Base-by-base conservation (phyloP, 2,329 filamentous ascomycete genomes). In the Aspergillus ibericus region DNA sequence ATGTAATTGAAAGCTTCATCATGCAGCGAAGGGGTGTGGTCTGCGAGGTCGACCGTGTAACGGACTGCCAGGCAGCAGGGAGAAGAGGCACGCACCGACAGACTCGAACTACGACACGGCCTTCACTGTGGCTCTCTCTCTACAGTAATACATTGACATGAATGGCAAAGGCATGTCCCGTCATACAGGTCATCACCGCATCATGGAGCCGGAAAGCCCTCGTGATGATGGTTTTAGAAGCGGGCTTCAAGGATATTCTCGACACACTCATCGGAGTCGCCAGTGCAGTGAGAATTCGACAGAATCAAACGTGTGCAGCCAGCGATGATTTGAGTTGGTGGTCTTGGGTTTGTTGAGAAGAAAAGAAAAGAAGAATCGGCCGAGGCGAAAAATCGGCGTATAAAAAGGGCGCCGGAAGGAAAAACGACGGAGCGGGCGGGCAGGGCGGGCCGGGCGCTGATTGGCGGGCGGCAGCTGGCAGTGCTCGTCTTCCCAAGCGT, bases 141-240 rank as follows among this genome's bases (percentile, higher is more conserved):
- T 32, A 32, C 29, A 32, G 8, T 32, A 32, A 32, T 10, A 32
- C 7, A 49, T 38, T 34, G 32, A 46, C 6, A 25, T 20, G 18
- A 61, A 16, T n/a, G 52, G 55, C 60, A 59, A 64, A 56, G 53
- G 56, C 60, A 62, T 78, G 76, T 78, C 72, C 70, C 76, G 71
- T 71, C 75, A 75, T 62, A 72, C 73, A 78, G 76, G 76, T 78
- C 76, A 78, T 78, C 76, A 78, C 66, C 76, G 74, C 68, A 73
- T 79, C 74, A 74, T 78, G 75, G 71, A 75, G 71, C 71, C 67
- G 49, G 29, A 63, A 62, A 77, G 75, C 73, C 75, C 75, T 91
- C 88, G 85, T 86, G 84, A 86, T 84, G 83, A 91, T 88, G 88
- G 88, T 91, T 91, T 91, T 91, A 88, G 81, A 88, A 85, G 84